These are phyloP conservation scores for Arthrobotrys conoides DNA, from an alignment of 2,329 filamentous ascomycete genomes.

Conservation along the genomic window DNA sequence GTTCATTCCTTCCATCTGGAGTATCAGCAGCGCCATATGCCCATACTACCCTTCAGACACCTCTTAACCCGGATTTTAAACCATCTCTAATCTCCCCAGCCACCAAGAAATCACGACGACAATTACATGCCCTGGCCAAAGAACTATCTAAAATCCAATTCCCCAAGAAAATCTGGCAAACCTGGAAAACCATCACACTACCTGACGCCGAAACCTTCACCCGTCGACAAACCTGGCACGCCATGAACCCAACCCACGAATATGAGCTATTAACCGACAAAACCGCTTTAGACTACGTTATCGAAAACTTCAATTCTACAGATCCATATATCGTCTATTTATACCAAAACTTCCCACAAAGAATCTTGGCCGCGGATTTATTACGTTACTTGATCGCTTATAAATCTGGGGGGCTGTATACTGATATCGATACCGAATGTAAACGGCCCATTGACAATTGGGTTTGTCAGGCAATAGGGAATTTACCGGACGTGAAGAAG, in stretches of 20 bases:
- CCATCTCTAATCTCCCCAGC: background rate
- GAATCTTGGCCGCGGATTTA: slow-evolving; percentile 48
- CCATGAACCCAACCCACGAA: slow-evolving; percentile 41
- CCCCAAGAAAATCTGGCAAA: slow-evolving; percentile 56
- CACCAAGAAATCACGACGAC: background rate
- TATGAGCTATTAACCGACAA: slow-evolving; percentile 47
- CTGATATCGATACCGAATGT: slow-evolving; percentile 55
- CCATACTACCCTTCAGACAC: background rate
- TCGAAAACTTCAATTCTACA: slow-evolving; percentile 42
- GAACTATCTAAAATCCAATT: slow-evolving; percentile 30
- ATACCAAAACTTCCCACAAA: slow-evolving; percentile 39
- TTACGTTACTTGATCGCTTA: slow-evolving; percentile 49
- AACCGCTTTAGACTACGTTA: slow-evolving; percentile 39
- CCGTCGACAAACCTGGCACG: slow-evolving; percentile 33
- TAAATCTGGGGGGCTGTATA: slow-evolving; percentile 49
- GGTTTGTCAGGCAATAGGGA: slow-evolving; percentile 8
- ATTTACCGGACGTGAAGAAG: slow-evolving; percentile 1
- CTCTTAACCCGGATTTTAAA: background rate
- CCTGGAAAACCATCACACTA: slow-evolving; percentile 53
- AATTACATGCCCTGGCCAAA: slow-evolving; percentile 9
- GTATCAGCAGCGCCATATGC: background rate
- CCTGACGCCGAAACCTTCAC: slow-evolving; percentile 34
- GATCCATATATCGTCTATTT: slow-evolving; percentile 51
- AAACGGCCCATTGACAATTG: slow-evolving; percentile 39
- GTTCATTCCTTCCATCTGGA: slow-evolving; percentile 5